Conservation (phyloP, 176 grass and related monocot genomes). For the Triticum dicoccoides region DNA sequence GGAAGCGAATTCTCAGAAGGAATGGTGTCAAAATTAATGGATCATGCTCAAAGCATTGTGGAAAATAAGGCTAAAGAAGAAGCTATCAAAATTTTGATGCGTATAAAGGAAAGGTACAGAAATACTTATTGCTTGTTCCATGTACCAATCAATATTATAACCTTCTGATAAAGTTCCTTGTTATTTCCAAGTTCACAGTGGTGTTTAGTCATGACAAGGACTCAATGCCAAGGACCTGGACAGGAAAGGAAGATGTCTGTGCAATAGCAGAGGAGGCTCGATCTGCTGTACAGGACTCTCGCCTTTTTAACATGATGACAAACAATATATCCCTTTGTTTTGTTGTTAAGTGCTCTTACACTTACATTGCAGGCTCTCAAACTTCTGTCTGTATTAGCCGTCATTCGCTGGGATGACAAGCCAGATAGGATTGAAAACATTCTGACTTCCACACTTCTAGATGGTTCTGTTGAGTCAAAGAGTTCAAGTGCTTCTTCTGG, state of each 20-base stretch:
- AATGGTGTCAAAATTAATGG: conserved; percentile 62
- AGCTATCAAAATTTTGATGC: conserved; percentile 81
- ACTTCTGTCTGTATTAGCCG: conserved; percentile 67
- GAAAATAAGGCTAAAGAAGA: conserved; percentile 95
- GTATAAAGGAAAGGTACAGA: conserved; percentile 95
- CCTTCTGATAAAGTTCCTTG: conserved; percentile 11
- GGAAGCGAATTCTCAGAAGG: conserved; percentile 38
- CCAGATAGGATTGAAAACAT: conserved; percentile 65
- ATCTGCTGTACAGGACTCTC: conserved; percentile 53
- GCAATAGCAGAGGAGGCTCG: conserved; percentile 87
- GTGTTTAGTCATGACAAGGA: conserved; percentile 96
- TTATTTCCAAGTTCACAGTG: conserved; percentile 62
- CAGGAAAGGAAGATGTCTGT: conserved; percentile 91
- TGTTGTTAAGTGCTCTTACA: conserved; percentile 18
- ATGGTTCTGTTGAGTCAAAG: conserved; percentile 48
- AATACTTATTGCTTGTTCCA: neutral
- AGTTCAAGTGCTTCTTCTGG: conserved; percentile 41
- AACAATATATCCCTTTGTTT: neutral
- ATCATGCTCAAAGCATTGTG: conserved; percentile 64
- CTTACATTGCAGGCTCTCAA: conserved; percentile 79
- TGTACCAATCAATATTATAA: neutral
- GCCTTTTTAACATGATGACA: neutral
- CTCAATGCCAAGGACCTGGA: conserved; percentile 96
- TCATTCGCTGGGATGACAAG: conserved; percentile 80
- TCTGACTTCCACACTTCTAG: conserved; percentile 59